Base-by-base conservation (phyloP, 257 asterid species). In the Lycium barbarum region DNA sequence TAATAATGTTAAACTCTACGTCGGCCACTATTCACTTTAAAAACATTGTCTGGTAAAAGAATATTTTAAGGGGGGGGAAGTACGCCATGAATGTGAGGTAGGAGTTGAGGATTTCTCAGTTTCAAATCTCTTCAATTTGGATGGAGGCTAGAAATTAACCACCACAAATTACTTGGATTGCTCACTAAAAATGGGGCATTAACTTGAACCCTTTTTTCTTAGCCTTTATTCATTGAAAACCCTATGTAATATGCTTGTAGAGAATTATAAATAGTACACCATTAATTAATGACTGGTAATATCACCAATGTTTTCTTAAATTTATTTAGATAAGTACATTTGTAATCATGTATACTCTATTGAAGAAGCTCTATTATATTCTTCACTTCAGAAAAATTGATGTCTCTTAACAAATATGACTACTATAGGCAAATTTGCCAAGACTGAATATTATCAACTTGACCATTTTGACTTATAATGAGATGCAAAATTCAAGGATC, bases 401-500 rank as follows among this genome's bases (percentile, higher is more conserved):
- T 40, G 45, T 40, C 4, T 40, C 6, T 40, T 40, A 40, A 40
- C 6, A 40, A 40, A 40, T 40, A 40, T 59, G 45, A 40, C 45
- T 40, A 40, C 45, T 40, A 40, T 59, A 40, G 45, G 45, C 45
- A 40, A 40, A 40, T 4, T 40, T 40, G 45, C 45, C 45, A 40
- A 26, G 33, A 26, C 6, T 40, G 45, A 2, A 40, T 40, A 40
- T 20, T n/a, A 59, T 26, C 36, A 8, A 58, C 65, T 58, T 58
- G 65, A 58, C 11, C 66, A 59, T 59, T 3, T 57, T 15, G 18
- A 15, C 20, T 51, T 85, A 26, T 26, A 81, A 57, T 72, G 90
- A 79, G 66, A 59, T 67, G 90, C 88, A 84, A 88, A 3, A 68
- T 85, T 40, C 45, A 40, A 40, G 45, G 45, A 40, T 40, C 6